Evolutionary conservation across 257 asterid genomes (phyloP).

Genomic region (Nicotiana noctiflora): DNA sequence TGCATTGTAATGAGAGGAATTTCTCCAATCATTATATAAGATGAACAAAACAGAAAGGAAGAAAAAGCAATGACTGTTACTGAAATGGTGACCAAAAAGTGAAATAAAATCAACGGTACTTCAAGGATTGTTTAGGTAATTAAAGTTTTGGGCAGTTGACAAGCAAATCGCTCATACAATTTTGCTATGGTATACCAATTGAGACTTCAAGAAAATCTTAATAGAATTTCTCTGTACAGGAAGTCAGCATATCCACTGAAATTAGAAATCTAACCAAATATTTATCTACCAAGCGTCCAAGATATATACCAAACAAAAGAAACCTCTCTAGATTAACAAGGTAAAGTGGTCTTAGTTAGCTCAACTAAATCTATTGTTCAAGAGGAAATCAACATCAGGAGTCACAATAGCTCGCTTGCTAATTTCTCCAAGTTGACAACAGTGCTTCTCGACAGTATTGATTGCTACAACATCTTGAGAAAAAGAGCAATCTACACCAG

Average conservation of each 20-base stretch:
- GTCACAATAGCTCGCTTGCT: conserved; percentile 35
- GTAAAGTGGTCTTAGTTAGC: neutral
- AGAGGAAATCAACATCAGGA: conserved; percentile 45
- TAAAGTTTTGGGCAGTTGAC: neutral
- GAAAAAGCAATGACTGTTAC: too few relatives aligned
- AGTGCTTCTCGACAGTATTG: conserved; percentile 27
- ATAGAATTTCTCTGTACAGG: neutral
- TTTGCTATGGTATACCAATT: neutral
- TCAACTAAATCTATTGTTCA: conserved; percentile 11
- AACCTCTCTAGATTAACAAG: neutral
- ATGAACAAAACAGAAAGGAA: too few relatives aligned
- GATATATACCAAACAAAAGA: neutral
- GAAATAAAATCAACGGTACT: neutral
- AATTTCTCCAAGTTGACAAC: conserved; percentile 39
- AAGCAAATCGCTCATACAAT: neutral
- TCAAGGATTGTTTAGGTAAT: neutral
- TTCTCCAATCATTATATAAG: too few relatives aligned
- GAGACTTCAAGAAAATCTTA: neutral
- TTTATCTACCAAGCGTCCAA: neutral
- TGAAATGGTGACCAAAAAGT: too few relatives aligned
- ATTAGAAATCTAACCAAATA: neutral
- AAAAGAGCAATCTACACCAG: conserved; percentile 30
- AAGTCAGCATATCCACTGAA: neutral
- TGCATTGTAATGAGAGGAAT: too few relatives aligned
- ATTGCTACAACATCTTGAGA: conserved; percentile 44